Evolutionary conservation across 176 grass and related monocot genomes (phyloP).

Genomic region (Oryza punctata): DNA sequence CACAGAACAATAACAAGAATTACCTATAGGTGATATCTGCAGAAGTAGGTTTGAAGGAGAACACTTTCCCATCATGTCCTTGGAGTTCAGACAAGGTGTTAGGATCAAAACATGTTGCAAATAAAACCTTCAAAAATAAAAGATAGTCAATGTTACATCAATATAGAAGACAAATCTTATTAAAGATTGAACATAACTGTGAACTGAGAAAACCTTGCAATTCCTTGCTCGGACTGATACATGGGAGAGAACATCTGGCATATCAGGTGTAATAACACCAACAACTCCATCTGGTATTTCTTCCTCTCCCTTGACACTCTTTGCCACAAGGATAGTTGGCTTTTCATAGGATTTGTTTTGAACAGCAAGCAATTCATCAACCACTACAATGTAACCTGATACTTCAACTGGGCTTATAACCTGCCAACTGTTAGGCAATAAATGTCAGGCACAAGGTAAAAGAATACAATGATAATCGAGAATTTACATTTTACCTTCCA

Average conservation of each 20-base stretch:
- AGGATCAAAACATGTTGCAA: conserved; percentile 87
- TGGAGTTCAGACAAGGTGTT: conserved; percentile 66
- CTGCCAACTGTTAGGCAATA: conserved; percentile 77
- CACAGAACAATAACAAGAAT: conserved; percentile 1
- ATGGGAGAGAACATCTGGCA: conserved; percentile 99
- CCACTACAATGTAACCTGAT: conserved; percentile 77
- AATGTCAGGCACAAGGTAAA: conserved; percentile 35
- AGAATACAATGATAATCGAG: conserved; percentile 26
- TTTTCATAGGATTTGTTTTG: conserved; percentile 85
- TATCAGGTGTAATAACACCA: conserved; percentile 92
- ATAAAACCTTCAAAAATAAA: conserved; percentile 68
- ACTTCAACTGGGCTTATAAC: conserved; percentile 96
- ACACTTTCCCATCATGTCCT: conserved; percentile 68
- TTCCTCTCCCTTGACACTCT: conserved; percentile 96
- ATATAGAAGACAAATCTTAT: conserved; percentile 16
- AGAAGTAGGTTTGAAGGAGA: conserved; percentile 78
- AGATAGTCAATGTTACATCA: conserved; percentile 10
- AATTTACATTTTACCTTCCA: conserved; percentile 66
- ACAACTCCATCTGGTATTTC: conserved; percentile 92
- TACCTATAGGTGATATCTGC: conserved; percentile 89
- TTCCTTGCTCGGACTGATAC: conserved; percentile 98
- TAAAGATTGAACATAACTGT: conserved; percentile 13
- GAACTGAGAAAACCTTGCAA: conserved; percentile 71
- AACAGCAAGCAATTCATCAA: conserved; percentile 75
- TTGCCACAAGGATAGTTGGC: conserved; percentile 89